These are phyloP conservation scores for Ophiocordyceps unilateralis DNA, from an alignment of 2,329 filamentous ascomycete genomes.

Conservation along the genomic window DNA sequence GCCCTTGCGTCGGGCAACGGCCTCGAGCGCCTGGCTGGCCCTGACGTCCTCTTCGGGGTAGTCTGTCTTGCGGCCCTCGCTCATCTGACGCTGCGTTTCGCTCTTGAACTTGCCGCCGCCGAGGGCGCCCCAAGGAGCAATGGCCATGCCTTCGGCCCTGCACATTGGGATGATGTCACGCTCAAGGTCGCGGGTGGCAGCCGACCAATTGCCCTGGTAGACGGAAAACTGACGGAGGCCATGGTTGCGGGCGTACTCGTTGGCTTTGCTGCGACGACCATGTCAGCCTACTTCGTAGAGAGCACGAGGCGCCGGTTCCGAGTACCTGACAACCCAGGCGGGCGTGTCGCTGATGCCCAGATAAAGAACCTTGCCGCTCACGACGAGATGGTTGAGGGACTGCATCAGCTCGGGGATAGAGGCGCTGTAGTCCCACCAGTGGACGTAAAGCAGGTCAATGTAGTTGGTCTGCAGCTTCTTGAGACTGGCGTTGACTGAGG, in stretches of 20 bases:
- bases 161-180: slow-evolving; percentile 27
- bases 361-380: slow-evolving; percentile 44
- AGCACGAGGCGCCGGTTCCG: neutral
- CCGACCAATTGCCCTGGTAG: slow-evolving; percentile 26
- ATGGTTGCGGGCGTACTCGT: slow-evolving; percentile 52
- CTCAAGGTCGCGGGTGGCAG: slow-evolving; percentile 20
- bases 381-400: slow-evolving; percentile 42
- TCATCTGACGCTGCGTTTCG: slow-evolving; percentile 15
- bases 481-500: slow-evolving; percentile 37
- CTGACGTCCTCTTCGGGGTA: slow-evolving; percentile 35
- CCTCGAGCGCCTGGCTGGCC: slow-evolving; percentile 28
- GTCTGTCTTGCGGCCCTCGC: slow-evolving; percentile 18
- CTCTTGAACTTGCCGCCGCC: slow-evolving; percentile 30
- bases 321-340: slow-evolving; percentile 44
- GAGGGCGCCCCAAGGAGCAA: slow-evolving; percentile 41
- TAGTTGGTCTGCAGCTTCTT: slow-evolving; percentile 49
- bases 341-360: slow-evolving; percentile 52
- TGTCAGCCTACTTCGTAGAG: slow-evolving; percentile 1
- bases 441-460: slow-evolving; percentile 48
- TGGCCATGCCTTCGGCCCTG: slow-evolving; percentile 26
- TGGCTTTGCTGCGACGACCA: slow-evolving; percentile 30
- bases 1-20: slow-evolving; percentile 26
- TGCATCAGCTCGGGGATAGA: slow-evolving; percentile 53
- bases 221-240: slow-evolving; percentile 50
- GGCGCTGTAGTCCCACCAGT: slow-evolving; percentile 56